These are phyloP conservation scores for Abelmoschus esculentus DNA, from an alignment of 345 rosid species.

Conservation along the genomic window DNA sequence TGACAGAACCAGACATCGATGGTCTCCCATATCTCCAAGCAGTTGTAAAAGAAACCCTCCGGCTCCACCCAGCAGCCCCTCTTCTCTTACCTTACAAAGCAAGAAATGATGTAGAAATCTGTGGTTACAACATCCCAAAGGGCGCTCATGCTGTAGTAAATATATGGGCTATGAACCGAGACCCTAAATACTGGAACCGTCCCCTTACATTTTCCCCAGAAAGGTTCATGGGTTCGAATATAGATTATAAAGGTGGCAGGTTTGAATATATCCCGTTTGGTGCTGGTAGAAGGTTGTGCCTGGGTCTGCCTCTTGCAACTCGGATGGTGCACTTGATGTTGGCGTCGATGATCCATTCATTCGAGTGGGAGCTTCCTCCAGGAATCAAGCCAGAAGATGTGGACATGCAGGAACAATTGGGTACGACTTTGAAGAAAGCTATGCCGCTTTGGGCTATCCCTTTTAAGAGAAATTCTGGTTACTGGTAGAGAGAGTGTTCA, in stretches of 20 bases:
- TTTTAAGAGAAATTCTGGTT: not conserved
- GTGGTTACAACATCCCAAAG: constrained; percentile 6
- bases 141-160: constrained; percentile 8
- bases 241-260: constrained; percentile 1
- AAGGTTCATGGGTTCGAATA: constrained; percentile 19
- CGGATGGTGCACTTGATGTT: constrained; percentile 18
- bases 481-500: not conserved
- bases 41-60: constrained; percentile 7
- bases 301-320: constrained; percentile 15
- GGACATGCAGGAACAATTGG: constrained; percentile 17
- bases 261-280: constrained; percentile 12
- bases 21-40: constrained; percentile 11
- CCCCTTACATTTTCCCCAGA: constrained; percentile 1
- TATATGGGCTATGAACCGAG: constrained; percentile 11
- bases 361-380: constrained; percentile 20
- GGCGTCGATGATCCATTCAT: constrained; percentile 15
- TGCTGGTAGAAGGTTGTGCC: constrained; percentile 21
- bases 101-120: not conserved
- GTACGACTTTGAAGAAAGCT: constrained; percentile 13
- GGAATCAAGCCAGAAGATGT: not conserved
- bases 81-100: constrained; percentile 13
- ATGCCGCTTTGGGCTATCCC: constrained; percentile 16
- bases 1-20: constrained; percentile 8
- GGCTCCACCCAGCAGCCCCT: constrained; percentile 12
- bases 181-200: constrained; percentile 1